A percentile compares a stretch with the other conserved stretches of the same genome.
These are phyloP conservation scores for Psophocarpus tetragonolobus DNA, from an alignment of 306 rosid species.

Conservation along the genomic window DNA sequence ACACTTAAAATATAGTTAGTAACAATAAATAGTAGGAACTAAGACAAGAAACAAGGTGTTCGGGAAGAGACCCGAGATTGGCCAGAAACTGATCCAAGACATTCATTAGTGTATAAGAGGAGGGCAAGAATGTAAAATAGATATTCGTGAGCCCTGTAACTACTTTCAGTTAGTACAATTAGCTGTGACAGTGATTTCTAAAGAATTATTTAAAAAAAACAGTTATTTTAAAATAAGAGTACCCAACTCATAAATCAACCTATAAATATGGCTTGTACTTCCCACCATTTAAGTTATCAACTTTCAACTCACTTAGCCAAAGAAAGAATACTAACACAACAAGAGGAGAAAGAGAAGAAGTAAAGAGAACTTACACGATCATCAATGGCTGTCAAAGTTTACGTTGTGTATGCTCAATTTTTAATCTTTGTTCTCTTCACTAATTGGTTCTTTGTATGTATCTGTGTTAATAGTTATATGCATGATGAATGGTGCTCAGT, in stretches of 20 bases:
- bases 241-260: neutral
- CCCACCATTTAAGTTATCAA: neutral
- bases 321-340: neutral
- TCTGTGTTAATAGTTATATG: neutral
- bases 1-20: too few relatives aligned
- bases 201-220: neutral
- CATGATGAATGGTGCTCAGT: neutral
- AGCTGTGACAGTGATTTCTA: too few relatives aligned
- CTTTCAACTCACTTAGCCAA: neutral
- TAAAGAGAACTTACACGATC: conserved; percentile 1
- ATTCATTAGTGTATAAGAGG: too few relatives aligned
- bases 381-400: conserved; percentile 71
- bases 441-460: neutral
- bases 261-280: neutral
- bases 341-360: neutral
- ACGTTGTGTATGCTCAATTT: conserved; percentile 54
- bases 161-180: too few relatives aligned
- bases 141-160: too few relatives aligned
- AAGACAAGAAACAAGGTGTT: too few relatives aligned
- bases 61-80: too few relatives aligned
- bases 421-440: neutral
- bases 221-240: neutral
- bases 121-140: too few relatives aligned
- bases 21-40: too few relatives aligned
- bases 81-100: too few relatives aligned